Conservation (phyloP, 768 basidiomycete genomes). For the Mycena maculata region DNA sequence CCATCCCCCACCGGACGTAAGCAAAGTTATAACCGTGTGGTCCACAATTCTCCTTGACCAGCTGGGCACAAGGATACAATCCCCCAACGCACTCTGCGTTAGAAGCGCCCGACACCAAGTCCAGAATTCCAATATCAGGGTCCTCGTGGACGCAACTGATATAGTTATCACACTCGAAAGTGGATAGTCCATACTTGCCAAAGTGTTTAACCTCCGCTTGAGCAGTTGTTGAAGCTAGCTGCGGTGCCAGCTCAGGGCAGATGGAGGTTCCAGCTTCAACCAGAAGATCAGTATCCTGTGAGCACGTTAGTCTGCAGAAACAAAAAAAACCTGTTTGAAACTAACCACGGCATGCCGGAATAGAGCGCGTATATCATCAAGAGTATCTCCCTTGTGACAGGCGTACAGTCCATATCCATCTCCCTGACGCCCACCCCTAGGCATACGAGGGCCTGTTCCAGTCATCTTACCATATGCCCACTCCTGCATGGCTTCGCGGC, state of each 20-base stretch:
- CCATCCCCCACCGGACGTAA: neutral
- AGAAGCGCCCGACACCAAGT: neutral
- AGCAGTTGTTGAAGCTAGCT: neutral
- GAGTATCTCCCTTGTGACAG: neutral
- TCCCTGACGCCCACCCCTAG: neutral
- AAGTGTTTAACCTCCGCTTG: neutral
- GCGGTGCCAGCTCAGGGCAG: neutral
- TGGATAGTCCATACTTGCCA: neutral
- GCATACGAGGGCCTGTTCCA: neutral
- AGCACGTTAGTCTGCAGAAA: too few species aligned
- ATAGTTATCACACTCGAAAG: neutral
- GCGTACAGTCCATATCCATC: neutral
- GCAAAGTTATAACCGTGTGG: slow-evolving; percentile 12
- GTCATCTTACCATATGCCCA: slow-evolving; percentile 10
- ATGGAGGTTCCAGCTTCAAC: neutral
- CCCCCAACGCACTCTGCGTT: neutral
- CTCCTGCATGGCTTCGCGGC: neutral
- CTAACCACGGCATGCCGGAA: neutral
- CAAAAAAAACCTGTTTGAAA: neutral
- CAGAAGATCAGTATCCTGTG: neutral
- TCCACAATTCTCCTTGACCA: neutral
- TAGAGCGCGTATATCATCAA: neutral
- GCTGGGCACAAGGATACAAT: neutral
- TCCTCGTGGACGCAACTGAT: neutral
- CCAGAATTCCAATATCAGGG: neutral